These are phyloP conservation scores for Stemphylium lycopersici DNA, from an alignment of 2,329 filamentous ascomycete genomes.

Conservation along the genomic window DNA sequence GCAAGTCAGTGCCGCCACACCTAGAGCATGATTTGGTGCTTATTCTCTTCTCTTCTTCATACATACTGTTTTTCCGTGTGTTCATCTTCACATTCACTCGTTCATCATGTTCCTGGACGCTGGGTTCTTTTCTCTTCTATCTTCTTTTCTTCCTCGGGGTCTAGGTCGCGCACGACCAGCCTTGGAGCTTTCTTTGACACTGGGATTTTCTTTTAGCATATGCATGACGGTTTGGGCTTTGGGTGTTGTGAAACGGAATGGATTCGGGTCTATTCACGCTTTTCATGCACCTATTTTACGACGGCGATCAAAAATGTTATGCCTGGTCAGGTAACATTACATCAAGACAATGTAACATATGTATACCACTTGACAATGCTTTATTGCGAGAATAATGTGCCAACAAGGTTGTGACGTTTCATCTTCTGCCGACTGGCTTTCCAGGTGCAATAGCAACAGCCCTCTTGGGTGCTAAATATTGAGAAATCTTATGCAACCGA, in stretches of 20 bases:
- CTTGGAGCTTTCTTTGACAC: background rate
- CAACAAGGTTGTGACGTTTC: background rate
- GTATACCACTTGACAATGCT: no score
- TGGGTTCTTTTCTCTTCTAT: slow-evolving; percentile 3
- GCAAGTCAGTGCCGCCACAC: no score
- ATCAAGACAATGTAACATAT: slow-evolving; percentile 3
- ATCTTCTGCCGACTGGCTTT: background rate
- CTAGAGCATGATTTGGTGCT: background rate
- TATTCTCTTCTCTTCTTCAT: slow-evolving; percentile 5
- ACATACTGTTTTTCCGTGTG: slow-evolving; percentile 4
- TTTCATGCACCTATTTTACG: background rate
- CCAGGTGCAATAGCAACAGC: background rate
- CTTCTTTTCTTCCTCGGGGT: background rate
- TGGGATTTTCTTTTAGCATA: no score
- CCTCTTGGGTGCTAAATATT: background rate
- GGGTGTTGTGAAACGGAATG: background rate
- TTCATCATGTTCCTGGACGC: slow-evolving; percentile 18
- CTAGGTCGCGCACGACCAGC: background rate
- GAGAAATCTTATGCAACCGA: background rate
- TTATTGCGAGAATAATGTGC: background rate
- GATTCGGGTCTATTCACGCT: background rate
- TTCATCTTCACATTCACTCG: slow-evolving; percentile 9
- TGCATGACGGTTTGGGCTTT: background rate
- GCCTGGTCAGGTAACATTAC: background rate
- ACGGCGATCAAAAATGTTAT: background rate